Conservation (phyloP, 352 stramenopile genomes). For the Pythium phragmitis region DNA sequence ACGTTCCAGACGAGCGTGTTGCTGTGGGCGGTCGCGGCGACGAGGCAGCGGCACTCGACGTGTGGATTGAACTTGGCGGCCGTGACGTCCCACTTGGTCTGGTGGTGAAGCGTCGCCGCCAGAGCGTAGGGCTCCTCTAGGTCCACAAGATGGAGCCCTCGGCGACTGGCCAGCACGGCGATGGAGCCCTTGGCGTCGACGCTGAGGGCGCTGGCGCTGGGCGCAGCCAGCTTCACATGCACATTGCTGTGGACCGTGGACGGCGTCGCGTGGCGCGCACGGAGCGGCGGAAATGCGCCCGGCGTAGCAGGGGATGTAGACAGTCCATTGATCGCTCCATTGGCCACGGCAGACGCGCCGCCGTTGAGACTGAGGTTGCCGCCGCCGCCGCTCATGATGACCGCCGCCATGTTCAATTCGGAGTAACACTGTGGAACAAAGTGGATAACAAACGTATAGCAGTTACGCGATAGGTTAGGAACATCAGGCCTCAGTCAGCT, state of each 20-base stretch:
- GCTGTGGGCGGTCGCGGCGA: constrained; percentile 79
- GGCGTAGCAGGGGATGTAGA: not conserved
- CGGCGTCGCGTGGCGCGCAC: constrained; percentile 20
- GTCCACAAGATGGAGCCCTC: constrained; percentile 71
- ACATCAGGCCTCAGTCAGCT: not conserved
- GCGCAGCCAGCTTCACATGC: constrained; percentile 61
- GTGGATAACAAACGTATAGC: not conserved
- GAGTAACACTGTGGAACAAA: not conserved
- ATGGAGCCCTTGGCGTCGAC: constrained; percentile 71
- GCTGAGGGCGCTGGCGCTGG: constrained; percentile 54
- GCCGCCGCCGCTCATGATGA: not conserved
- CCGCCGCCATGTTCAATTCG: constrained; percentile 1
- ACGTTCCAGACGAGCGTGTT: constrained; percentile 86
- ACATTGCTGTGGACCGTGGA: constrained; percentile 45
- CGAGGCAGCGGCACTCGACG: constrained; percentile 54
- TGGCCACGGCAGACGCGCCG: not conserved
- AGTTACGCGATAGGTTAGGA: not conserved
- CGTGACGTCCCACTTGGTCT: constrained; percentile 79
- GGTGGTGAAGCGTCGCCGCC: constrained; percentile 61
- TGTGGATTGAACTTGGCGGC: constrained; percentile 83
- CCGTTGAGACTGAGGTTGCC: not conserved
- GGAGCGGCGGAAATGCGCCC: not conserved
- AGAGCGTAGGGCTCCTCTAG: constrained; percentile 64
- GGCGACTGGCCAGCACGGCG: constrained; percentile 63
- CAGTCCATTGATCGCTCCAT: not conserved